phyloP scores from a whole-genome alignment of 306 rosid species.

The Senna siamea region DNA sequence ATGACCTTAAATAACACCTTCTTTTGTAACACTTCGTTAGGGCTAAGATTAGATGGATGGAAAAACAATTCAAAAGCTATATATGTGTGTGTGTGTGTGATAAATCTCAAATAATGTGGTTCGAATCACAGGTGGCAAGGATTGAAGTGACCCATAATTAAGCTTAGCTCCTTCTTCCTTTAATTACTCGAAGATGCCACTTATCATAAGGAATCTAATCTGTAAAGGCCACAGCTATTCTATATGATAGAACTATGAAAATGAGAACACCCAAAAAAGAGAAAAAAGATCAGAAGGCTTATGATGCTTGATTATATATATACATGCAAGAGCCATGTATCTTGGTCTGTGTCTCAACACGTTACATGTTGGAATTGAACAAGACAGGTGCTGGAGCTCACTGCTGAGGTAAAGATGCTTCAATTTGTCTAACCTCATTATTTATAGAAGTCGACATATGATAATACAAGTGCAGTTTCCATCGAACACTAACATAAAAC shows the following conservation, averaged over 20 bases:
- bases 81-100: no score
- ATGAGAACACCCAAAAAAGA: neutral
- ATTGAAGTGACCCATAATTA: no score
- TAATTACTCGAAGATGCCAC: conserved; percentile 1
- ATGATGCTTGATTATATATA: no score
- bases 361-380: neutral
- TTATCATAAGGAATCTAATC: conserved; percentile 30
- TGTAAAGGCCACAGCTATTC: neutral
- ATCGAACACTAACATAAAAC: no score
- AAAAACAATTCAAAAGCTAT: no score
- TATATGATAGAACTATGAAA: neutral
- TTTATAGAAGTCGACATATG: neutral
- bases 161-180: neutral
- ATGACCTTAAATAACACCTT: no score
- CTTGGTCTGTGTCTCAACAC: neutral
- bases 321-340: neutral
- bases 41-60: no score
- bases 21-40: no score
- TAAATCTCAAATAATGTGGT: no score
- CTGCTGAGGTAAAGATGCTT: neutral
- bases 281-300: neutral
- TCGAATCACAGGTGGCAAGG: no score
- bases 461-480: neutral
- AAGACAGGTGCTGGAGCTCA: neutral
- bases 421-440: neutral